Conservation (phyloP, 257 asterid species). For the Primulina tabacum region DNA sequence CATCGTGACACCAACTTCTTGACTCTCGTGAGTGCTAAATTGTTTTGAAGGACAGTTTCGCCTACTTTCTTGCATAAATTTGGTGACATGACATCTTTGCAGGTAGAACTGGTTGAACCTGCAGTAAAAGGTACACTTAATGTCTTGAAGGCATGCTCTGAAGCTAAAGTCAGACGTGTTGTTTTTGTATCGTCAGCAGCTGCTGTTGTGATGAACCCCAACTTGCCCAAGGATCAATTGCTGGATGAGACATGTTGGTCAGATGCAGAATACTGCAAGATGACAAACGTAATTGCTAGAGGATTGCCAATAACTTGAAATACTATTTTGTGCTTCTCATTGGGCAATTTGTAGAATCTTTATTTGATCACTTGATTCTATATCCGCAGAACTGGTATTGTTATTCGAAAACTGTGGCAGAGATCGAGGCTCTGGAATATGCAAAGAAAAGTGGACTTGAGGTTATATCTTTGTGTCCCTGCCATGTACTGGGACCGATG, state of each 20-base stretch:
- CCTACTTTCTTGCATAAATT: background rate
- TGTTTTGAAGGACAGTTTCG: background rate
- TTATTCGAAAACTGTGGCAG: constrained; percentile 71
- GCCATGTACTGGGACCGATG: constrained; percentile 66
- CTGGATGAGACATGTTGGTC: constrained; percentile 85
- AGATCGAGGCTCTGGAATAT: constrained; percentile 60
- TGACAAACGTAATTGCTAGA: constrained; percentile 44
- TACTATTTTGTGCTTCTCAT: background rate
- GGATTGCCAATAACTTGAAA: background rate
- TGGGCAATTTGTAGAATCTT: background rate
- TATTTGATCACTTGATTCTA: background rate
- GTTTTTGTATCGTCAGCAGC: constrained; percentile 66
- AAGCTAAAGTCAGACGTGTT: constrained; percentile 51
- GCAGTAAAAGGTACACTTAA: constrained; percentile 70
- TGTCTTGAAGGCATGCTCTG: constrained; percentile 74
- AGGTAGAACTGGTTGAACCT: constrained; percentile 79
- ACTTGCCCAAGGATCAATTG: constrained; percentile 52
- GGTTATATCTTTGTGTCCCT: constrained; percentile 57
- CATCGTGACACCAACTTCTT: background rate
- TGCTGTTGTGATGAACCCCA: constrained; percentile 58
- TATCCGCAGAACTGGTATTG: constrained; percentile 74
- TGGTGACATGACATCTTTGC: constrained; percentile 19
- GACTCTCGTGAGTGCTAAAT: background rate
- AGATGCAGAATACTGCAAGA: constrained; percentile 67
- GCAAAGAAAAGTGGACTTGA: constrained; percentile 54